Evolutionary conservation across 176 grass and related monocot genomes (phyloP), one percentile per base, ranked within the genome.

Genomic region (Oryza australiensis): DNA sequence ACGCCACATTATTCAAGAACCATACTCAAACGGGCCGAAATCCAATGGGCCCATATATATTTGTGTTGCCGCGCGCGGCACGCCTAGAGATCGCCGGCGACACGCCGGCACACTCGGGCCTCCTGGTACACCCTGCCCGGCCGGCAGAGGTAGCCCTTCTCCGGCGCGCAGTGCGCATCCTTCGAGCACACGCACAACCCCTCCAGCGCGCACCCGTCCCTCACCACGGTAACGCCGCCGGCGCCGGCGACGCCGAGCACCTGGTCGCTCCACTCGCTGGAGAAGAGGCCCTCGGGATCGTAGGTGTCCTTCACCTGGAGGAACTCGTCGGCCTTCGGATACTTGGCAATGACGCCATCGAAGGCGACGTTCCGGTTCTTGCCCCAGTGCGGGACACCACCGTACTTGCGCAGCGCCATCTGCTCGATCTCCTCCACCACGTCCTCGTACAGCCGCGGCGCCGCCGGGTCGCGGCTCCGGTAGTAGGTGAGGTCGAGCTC

Each of bases 401-500:
- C 41, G 51, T 93, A 93, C 82, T 86, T 93, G 72, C 78, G 57
- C 67, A 88, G 41, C 20, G 82, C 88, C 88, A 94, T 90, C 79
- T 90, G 91, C 82, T 83, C 85, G 2, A 94, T 57, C 85, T 94
- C 91, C 64, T 92, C 88, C 9, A 88, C 3, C 66, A 72, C 88
- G 43, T 76, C 90, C 40, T 83, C 85, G 29, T 86, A 22, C 16
- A 88, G 78, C 33, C 90, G 68, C n/a, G 93, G 90, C 35, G 8
- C 28, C 26, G 26, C 48, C 2, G 74, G 53, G 42, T 89, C 78
- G 9, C 16, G 63, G 69, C 89, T 84, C 64, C 82, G 85, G 63
- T 92, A 92, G 83, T 88, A 94, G n/a, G 79, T 72, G 0, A 94
- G 5, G 87, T 94, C 93, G 27, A 94, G 71, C 51, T 92, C 89